Base-by-base conservation (phyloP, 2,329 filamentous ascomycete genomes). In the Bipolaris cookei region DNA sequence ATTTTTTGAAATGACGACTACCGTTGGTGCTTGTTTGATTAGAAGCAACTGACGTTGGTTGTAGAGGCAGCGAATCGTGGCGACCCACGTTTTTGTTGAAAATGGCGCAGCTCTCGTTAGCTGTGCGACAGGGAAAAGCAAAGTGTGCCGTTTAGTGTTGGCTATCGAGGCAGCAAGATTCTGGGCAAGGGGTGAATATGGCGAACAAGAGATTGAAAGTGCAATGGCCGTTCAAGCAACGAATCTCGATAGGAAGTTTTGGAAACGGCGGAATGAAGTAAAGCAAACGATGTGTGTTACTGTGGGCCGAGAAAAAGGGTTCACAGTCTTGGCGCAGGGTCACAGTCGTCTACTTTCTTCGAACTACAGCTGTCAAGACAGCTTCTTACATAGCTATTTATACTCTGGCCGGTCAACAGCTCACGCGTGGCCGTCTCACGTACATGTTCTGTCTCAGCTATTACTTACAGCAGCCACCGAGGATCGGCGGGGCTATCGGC, bases 11-110 rank as follows among this genome's bases (percentile, higher is more conserved):
- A 41, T 16, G 49, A 49, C 20, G 50, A 41, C 7, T 45, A 46
- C 5, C 57, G 48, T 20, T 25, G 45, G 14, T 51, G 45, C 28
- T 54, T 58, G 16, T 38, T 42, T 11, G 39, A 37, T n/a, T 37
- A 34, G 3, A 41, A 14, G 21, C 51, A 58, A n/a, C n/a, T 32
- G n/a, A 46, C 18, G 14, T 39, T 41, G n/a, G 30, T 13, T n/a
- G n/a, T 3, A 7, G 14, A n/a, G 13, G 21, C 21, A 42, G 13
- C 13, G 10, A 42, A 7, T 42, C 6, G 28, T 30, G 28, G 28
- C 28, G 28, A 4, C 28, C 28, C 28, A 30, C 28, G 10, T 30
- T 30, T 4, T 30, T 13, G 28, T 30, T 30, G 28, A 30, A 11
- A 4, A 30, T 2, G 10, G 28, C 28, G 7, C 28, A 30, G 10